Percentiles rank a stretch among this genome's conserved stretches.
These are phyloP conservation scores for Candida albicans DNA, from an alignment of 1,139 yeast species.

Conservation along the genomic window DNA sequence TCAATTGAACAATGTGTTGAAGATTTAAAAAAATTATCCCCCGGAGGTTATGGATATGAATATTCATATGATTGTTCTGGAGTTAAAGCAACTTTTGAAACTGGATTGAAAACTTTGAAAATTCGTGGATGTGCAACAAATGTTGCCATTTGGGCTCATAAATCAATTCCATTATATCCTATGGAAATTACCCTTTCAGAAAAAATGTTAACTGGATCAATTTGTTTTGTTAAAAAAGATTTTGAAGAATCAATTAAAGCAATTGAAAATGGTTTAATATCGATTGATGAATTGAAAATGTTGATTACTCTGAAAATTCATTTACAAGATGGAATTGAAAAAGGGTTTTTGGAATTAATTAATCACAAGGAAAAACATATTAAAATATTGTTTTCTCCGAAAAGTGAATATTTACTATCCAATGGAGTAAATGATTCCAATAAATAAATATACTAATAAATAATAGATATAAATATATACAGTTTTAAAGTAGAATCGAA, in stretches of 20 bases:
- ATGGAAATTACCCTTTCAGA: slow-evolving; percentile 41
- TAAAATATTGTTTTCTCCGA: slow-evolving; percentile 24
- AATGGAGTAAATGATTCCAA: background rate
- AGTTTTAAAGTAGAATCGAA: too few species aligned
- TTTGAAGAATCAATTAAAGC: slow-evolving; percentile 35
- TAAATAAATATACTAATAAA: background rate
- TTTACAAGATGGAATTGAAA: slow-evolving; percentile 33
- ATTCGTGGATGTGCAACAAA: slow-evolving; percentile 66
- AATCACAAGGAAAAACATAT: slow-evolving; percentile 38
- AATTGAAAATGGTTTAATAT: slow-evolving; percentile 29
- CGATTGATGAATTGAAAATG: slow-evolving; percentile 22
- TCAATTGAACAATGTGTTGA: slow-evolving; percentile 26
- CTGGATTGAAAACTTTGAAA: slow-evolving; percentile 49
- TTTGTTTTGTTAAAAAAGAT: slow-evolving; percentile 39
- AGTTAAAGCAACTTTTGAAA: slow-evolving; percentile 51
- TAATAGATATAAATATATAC: background rate
- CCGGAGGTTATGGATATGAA: slow-evolving; percentile 54
- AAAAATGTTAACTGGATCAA: slow-evolving; percentile 39
- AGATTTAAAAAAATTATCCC: slow-evolving; percentile 38
- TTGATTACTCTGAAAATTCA: slow-evolving; percentile 36
- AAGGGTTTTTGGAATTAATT: slow-evolving; percentile 34
- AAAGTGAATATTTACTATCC: background rate
- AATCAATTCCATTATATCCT: slow-evolving; percentile 26
- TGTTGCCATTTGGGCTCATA: slow-evolving; percentile 53
- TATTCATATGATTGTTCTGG: slow-evolving; percentile 66